Evolutionary conservation across 1,284 basidiomycete genomes (phyloP).

Genomic region (Porodaedalea pini): DNA sequence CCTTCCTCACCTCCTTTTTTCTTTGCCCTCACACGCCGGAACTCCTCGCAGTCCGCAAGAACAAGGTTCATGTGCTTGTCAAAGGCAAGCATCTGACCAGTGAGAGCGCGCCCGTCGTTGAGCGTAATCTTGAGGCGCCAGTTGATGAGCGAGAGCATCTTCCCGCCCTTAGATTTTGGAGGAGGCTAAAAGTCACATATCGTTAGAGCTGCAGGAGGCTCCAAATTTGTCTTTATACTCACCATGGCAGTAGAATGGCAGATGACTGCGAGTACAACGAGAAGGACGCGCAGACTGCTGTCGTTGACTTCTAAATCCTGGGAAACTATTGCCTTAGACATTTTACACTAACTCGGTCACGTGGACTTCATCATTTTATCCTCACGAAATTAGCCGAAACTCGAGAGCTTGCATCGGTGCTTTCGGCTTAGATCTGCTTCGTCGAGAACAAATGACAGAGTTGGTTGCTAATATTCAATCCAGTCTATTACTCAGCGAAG

Average conservation of each 20-base stretch:
- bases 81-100: conserved; percentile 98
- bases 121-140: conserved; percentile 97
- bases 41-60: conserved; percentile 95
- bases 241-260: conserved; percentile 57
- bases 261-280: conserved; percentile 8
- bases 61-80: conserved; percentile 99
- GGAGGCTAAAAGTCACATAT: conserved; percentile 55
- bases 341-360: not conserved
- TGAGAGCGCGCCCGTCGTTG: conserved; percentile 94
- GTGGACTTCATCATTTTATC: not conserved
- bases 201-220: not conserved
- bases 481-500: too few species aligned
- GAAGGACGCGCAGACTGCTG: conserved; percentile 1
- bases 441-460: too few species aligned
- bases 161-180: conserved; percentile 94
- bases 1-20: conserved; percentile 75
- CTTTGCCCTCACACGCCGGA: conserved; percentile 83
- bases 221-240: conserved; percentile 24
- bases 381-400: too few species aligned
- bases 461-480: too few species aligned
- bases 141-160: conserved; percentile 97
- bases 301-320: conserved; percentile 3
- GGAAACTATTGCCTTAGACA: not conserved
- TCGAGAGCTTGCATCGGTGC: too few species aligned
- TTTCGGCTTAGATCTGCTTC: too few species aligned